Evolutionary conservation across 441 rosid species (phyloP).

Genomic region (Jatropha multifida): DNA sequence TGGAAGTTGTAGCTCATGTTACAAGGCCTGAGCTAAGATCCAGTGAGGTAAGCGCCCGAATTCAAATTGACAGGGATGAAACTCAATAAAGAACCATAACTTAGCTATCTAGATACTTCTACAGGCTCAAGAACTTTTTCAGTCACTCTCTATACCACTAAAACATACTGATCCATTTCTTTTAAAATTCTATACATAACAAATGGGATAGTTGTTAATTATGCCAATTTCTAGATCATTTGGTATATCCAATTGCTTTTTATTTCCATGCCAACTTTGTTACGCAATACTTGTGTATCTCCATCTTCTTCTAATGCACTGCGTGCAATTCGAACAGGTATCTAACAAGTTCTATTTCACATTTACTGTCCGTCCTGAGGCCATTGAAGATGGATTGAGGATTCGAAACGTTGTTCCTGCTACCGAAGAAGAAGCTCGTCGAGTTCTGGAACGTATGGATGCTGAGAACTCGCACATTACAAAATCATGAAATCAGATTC

Average conservation of each 20-base stretch:
- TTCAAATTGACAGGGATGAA: not conserved
- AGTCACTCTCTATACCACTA: not conserved
- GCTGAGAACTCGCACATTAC: slow-evolving; percentile 43
- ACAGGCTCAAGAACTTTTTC: not conserved
- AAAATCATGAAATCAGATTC: not conserved
- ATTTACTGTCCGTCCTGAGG: slow-evolving; percentile 65
- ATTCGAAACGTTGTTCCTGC: slow-evolving; percentile 80
- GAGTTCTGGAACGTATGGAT: slow-evolving; percentile 74
- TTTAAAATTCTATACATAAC: not conserved
- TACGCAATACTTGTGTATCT: not conserved
- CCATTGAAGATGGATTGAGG: slow-evolving; percentile 54
- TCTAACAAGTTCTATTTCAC: slow-evolving; percentile 85
- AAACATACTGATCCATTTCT: not conserved
- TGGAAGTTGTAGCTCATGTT: slow-evolving; percentile 91
- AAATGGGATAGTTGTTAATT: not conserved
- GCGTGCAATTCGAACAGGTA: slow-evolving; percentile 42
- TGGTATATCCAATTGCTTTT: not conserved
- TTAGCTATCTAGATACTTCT: not conserved
- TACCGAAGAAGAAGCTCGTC: slow-evolving; percentile 74
- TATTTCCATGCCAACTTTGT: not conserved
- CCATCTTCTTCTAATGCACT: not conserved
- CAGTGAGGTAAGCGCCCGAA: slow-evolving; percentile 57
- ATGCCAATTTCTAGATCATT: not conserved
- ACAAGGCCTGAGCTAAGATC: slow-evolving; percentile 77
- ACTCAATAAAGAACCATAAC: not conserved